These are phyloP conservation scores for Hypomontagnella submonticulosa DNA, from an alignment of 495 filamentous ascomycete genomes.

Conservation along the genomic window DNA sequence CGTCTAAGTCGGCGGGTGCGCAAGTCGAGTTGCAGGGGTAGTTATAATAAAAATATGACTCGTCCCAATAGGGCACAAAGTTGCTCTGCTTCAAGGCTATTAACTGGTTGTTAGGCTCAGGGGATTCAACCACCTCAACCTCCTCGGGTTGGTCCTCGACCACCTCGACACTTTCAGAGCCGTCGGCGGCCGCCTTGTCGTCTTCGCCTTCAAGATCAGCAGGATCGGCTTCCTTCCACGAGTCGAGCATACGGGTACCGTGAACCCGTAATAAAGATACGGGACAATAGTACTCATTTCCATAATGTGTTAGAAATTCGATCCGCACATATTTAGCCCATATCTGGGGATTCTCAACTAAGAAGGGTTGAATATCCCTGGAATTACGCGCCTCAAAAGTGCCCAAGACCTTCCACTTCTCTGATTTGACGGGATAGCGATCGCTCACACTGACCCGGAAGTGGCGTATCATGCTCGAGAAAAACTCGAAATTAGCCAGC, in stretches of 20 bases:
- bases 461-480: conserved; percentile 92
- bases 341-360: conserved; percentile 90
- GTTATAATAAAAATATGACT: conserved; percentile 37
- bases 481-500: conserved; percentile 97
- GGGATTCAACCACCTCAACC: conserved; percentile 47
- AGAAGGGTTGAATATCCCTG: conserved; percentile 92
- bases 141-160: conserved; percentile 39
- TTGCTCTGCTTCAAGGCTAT: conserved; percentile 31
- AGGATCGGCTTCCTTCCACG: conserved; percentile 76
- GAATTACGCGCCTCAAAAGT: conserved; percentile 91
- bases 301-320: conserved; percentile 93
- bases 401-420: conserved; percentile 91
- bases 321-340: conserved; percentile 93
- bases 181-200: conserved; percentile 49
- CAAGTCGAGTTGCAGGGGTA: conserved; percentile 40
- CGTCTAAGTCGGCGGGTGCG: conserved; percentile 27
- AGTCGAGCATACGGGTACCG: conserved; percentile 96
- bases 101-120: conserved; percentile 39
- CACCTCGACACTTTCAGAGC: conserved; percentile 53
- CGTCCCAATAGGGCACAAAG: conserved; percentile 42
- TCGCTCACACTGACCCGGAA: conserved; percentile 93
- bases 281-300: conserved; percentile 95
- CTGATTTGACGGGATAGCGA: conserved; percentile 88
- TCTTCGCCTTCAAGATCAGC: conserved; percentile 67
- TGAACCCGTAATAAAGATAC: conserved; percentile 90